These are phyloP conservation scores for Solanum pinnatisectum DNA, from an alignment of 257 asterid species.

Conservation along the genomic window DNA sequence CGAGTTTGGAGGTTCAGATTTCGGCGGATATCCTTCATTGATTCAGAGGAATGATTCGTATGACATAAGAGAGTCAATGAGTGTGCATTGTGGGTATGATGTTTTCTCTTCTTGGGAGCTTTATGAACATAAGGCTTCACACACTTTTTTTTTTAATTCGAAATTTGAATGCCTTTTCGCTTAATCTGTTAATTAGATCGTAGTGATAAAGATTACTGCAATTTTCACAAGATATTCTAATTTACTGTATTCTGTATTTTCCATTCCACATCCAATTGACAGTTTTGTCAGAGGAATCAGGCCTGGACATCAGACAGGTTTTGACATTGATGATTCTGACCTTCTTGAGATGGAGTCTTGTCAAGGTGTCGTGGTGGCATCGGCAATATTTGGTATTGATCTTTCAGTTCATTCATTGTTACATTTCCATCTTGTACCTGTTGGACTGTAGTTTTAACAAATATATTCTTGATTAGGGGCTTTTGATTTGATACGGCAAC, in stretches of 20 bases:
- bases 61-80: slow-evolving; percentile 74
- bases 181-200: background rate
- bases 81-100: slow-evolving; percentile 88
- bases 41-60: slow-evolving; percentile 64
- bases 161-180: background rate
- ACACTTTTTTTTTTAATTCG: background rate
- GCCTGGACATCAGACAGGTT: slow-evolving; percentile 81
- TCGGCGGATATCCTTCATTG: slow-evolving; percentile 88
- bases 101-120: background rate
- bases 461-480: slow-evolving; percentile 53
- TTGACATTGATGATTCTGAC: slow-evolving; percentile 69
- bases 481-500: slow-evolving; percentile 83
- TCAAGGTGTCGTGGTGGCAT: slow-evolving; percentile 79
- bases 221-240: background rate
- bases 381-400: slow-evolving; percentile 84
- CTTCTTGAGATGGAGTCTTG: slow-evolving; percentile 82
- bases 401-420: background rate
- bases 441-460: slow-evolving; percentile 9
- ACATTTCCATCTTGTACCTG: background rate
- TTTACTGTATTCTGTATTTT: background rate
- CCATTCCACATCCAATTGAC: background rate
- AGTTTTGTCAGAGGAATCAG: slow-evolving; percentile 81
- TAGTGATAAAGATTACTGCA: background rate
- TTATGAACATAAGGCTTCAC: background rate
- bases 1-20: slow-evolving; percentile 92